Evolutionary conservation across 2,329 filamentous ascomycete species (phyloP).

Genomic region (Leptographium radiaticola): DNA sequence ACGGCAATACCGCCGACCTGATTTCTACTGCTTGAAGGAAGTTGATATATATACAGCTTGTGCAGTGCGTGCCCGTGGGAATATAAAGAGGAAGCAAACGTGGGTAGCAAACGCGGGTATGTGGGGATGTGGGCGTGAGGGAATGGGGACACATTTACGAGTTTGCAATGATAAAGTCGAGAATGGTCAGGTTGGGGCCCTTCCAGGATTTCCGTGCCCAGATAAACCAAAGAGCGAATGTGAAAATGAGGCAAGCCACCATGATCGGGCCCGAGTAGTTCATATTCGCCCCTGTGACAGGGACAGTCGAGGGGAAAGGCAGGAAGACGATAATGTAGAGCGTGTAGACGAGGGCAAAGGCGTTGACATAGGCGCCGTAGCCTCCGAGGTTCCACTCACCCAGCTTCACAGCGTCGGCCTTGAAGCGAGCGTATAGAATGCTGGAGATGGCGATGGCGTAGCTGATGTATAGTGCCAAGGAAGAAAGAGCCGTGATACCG

Average conservation of each 20-base stretch:
- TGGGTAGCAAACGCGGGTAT: too few species aligned
- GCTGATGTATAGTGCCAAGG: slow-evolving; percentile 11
- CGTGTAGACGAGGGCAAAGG: slow-evolving; percentile 9
- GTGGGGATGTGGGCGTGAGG: too few species aligned
- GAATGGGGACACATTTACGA: neutral
- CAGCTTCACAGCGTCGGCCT: neutral
- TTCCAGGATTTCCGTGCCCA: slow-evolving; percentile 7
- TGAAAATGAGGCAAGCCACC: neutral
- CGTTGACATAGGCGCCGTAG: slow-evolving; percentile 6
- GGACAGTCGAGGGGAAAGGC: slow-evolving; percentile 8
- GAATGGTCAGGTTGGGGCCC: slow-evolving; percentile 8
- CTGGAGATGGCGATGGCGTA: slow-evolving; percentile 8
- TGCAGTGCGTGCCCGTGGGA: too few species aligned
- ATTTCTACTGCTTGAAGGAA: too few species aligned
- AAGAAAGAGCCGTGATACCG: slow-evolving; percentile 24
- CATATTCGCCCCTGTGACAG: slow-evolving; percentile 10
- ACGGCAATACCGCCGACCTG: too few species aligned
- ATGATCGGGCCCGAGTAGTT: slow-evolving; percentile 8
- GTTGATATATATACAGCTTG: too few species aligned
- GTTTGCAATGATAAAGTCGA: slow-evolving; percentile 6
- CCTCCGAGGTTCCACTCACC: slow-evolving; percentile 9
- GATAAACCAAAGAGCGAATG: slow-evolving; percentile 5
- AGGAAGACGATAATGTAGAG: slow-evolving; percentile 8
- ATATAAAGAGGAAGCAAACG: too few species aligned
- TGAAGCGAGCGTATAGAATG: slow-evolving; percentile 7